Conservation (phyloP, 75 land plant genomes). For the Selaginella tamariscina region DNA sequence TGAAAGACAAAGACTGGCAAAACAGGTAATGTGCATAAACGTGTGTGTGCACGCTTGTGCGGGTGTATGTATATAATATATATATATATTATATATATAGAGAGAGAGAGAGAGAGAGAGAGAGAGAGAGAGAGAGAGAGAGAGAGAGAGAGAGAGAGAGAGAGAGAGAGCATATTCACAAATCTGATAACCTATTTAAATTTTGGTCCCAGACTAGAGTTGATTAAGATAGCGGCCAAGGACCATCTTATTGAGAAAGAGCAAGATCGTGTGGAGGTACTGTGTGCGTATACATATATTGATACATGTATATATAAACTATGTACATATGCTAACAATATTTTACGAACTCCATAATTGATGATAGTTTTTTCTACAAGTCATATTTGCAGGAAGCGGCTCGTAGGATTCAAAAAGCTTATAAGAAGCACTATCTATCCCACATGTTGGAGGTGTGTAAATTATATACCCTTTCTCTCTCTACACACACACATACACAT, state of each 20-base stretch:
- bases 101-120: constrained; percentile 10
- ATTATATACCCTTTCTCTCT: neutral
- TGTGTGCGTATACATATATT: neutral
- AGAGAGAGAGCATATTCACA: neutral
- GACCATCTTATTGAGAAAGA: constrained; percentile 9
- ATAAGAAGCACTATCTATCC: constrained; percentile 16
- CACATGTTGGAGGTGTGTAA: constrained; percentile 17
- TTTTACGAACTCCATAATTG: constrained; percentile 18
- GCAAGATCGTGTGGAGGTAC: neutral
- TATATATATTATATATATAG: too few relatives aligned
- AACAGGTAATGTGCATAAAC: constrained; percentile 16
- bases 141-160: constrained; percentile 11
- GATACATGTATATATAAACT: neutral
- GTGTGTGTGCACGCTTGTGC: too few relatives aligned
- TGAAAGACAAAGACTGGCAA: constrained; percentile 25
- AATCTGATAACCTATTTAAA: neutral
- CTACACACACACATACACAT: neutral
- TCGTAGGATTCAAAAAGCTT: constrained; percentile 20
- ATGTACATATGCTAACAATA: constrained; percentile 17
- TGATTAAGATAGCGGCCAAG: constrained; percentile 8
- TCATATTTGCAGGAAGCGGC: constrained; percentile 14
- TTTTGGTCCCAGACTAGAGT: constrained; percentile 3
- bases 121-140: constrained; percentile 18
- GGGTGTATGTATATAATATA: too few relatives aligned
- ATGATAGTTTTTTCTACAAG: neutral